phyloP scores from a whole-genome alignment of 1,284 basidiomycete species.

The Papiliotrema fonsecae region DNA sequence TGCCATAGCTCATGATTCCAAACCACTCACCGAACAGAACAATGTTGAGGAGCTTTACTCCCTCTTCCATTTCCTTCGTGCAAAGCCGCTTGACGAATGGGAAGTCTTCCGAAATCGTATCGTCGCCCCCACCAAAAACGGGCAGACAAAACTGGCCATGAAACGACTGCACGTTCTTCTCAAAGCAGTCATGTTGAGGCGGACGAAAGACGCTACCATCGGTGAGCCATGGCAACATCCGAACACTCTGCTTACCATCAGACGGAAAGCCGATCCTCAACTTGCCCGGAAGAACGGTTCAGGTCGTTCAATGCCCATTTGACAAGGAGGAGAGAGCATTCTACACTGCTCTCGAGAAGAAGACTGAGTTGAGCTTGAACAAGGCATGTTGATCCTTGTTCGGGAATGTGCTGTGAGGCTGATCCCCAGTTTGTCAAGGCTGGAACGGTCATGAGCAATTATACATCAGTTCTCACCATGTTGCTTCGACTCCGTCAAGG shows the following conservation, averaged over 20 bases:
- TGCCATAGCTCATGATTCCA: not conserved
- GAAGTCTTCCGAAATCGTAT: slow-evolving; percentile 73
- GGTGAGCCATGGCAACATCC: too few species aligned
- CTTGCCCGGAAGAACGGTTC: slow-evolving; percentile 69
- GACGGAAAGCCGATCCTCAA: slow-evolving; percentile 84
- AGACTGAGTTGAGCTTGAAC: slow-evolving; percentile 68
- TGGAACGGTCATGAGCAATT: slow-evolving; percentile 59
- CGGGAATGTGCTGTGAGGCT: not conserved
- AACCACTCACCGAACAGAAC: slow-evolving; percentile 57
- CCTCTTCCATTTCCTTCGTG: slow-evolving; percentile 79
- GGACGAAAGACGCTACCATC: slow-evolving; percentile 73
- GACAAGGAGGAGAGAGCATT: slow-evolving; percentile 72
- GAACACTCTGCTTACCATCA: slow-evolving; percentile 1
- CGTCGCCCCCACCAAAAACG: slow-evolving; percentile 69
- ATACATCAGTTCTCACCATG: slow-evolving; percentile 78
- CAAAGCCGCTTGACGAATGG: slow-evolving; percentile 78
- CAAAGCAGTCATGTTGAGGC: slow-evolving; percentile 81
- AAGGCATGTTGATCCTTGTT: slow-evolving; percentile 45
- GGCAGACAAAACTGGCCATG: slow-evolving; percentile 67
- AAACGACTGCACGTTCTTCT: slow-evolving; percentile 80
- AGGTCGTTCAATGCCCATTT: slow-evolving; percentile 69
- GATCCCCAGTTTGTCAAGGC: slow-evolving; percentile 53
- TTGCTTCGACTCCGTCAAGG: slow-evolving; percentile 85
- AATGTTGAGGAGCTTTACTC: slow-evolving; percentile 84
- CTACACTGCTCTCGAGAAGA: slow-evolving; percentile 70